Conservation (phyloP, 495 filamentous ascomycete genomes). For the Lasiosphaeris hirsuta region DNA sequence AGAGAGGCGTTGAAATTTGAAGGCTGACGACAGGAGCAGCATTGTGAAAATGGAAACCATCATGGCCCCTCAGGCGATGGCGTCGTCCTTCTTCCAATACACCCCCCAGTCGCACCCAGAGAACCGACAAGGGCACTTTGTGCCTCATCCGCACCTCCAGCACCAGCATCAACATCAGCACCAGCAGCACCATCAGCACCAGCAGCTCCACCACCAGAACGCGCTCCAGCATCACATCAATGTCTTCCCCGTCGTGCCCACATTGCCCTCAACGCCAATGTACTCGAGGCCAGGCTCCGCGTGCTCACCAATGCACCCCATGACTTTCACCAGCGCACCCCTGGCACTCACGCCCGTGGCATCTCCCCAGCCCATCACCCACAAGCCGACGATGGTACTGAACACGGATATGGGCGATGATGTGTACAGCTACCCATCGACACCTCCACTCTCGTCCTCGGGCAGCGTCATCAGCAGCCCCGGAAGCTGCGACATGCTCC, state of each 20-base stretch:
- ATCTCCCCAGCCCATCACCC: constrained; percentile 72
- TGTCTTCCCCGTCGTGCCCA: constrained; percentile 51
- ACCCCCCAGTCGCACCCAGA: constrained; percentile 72
- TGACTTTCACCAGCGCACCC: constrained; percentile 54
- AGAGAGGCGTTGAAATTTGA: background rate
- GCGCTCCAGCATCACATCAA: constrained; percentile 41
- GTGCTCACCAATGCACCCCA: constrained; percentile 56
- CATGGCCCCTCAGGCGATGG: constrained; percentile 57
- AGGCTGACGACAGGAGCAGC: constrained; percentile 23
- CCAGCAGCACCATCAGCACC: constrained; percentile 44
- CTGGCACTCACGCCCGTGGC: constrained; percentile 70
- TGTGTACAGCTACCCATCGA: constrained; percentile 71
- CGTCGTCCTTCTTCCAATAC: constrained; percentile 91
- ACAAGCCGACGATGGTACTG: constrained; percentile 69
- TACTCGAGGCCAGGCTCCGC: constrained; percentile 73
- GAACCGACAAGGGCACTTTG: constrained; percentile 75
- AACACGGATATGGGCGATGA: constrained; percentile 74
- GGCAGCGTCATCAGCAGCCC: constrained; percentile 84
- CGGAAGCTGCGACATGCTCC: constrained; percentile 70
- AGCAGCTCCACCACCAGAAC: constrained; percentile 47
- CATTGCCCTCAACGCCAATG: constrained; percentile 62
- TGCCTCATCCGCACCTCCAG: constrained; percentile 60
- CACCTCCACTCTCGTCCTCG: constrained; percentile 81
- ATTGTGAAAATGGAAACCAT: constrained; percentile 42
- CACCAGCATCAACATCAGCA: constrained; percentile 35